Evolutionary conservation across 2,329 filamentous ascomycete genomes (phyloP), one percentile per base, ranked within the genome.

Genomic region (Sclerotinia glacialis): DNA sequence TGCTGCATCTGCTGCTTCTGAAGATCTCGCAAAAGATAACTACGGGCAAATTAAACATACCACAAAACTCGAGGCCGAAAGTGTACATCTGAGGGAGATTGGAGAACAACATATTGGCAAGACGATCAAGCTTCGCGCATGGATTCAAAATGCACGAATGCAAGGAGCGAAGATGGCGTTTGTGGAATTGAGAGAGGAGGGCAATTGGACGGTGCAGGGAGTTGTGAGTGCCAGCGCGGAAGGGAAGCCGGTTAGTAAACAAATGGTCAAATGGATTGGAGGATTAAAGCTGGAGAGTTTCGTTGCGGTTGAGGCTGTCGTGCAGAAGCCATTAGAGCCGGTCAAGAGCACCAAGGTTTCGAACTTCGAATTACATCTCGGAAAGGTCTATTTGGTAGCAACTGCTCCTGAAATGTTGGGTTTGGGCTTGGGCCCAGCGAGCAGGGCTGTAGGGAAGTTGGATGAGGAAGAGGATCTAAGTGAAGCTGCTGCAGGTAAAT

Each of bases 141-240:
- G 91, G 82, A 85, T 97, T 49, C 91, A 96, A 78, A 97, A 96
- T 81, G 87, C 90, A 42, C 87, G 94, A 71, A 88, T 90, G 73
- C 94, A 98, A 81, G 89, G 90, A 68, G 92, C 93, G 72, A 96
- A 97, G 83, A 89, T 97, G 81, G 90, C 88, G 52, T 97, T 97
- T 80, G 80, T 97, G 74, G 92, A 95, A 80, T 83, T 98, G 73
- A 86, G 92, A 70, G 85, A 92, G 78, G 85, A 92, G 78, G 82
- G 85, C 68, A 85, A 88, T 74, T 89, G 90, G 82, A 89, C 88
- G 34, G 89, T 97, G 49, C 93, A 97, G 81, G 92, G 89, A 62
- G 89, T 97, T 47, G 82, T 92, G 21, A 83, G 85, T 23, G 89
- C 86, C 59, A 86, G 85, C 74, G 79, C 82, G 76, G 86, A 92